Evolutionary conservation across 1,284 basidiomycete species (phyloP), one percentile per base, ranked within the genome.

Genomic region (Ganoderma lucidum): DNA sequence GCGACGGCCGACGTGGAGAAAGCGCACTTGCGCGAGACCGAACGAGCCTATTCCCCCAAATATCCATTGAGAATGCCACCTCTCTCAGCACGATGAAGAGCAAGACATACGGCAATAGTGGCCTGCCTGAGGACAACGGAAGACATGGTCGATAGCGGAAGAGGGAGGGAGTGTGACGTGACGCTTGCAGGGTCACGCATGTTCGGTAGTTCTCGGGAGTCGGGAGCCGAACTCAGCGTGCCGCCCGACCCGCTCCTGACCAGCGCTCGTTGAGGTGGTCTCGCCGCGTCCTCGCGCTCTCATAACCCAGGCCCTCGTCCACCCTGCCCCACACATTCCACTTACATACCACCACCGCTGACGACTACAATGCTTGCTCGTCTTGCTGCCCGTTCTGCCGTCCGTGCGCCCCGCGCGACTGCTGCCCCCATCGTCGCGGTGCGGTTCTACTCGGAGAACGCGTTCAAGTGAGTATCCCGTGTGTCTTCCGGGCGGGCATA

Each of bases 1-100:
- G 87, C 80, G 72, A 85, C 85, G 53, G 87, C 83, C 65, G 91
- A 90, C 67, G 89, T 88, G 67, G 91, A 87, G 82, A 93, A 90
- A 53, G 86, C 78, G 76, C 87, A 86, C 69, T 81, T 76, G 72
- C 84, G 83, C 74, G 78, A 75, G 42, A 71, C 73, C 37, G 77
- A 63, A 71, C 85, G 85, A 63, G 80, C 83, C 78, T 85, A 66
- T 80, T 70, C 80, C 81, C 68, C 79, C 79, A 82, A 14, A 6
- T n/a, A 39, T 6, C 1, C 2, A 83, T 69, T 63, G 15, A 63
- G 56, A 53, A 56, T 10, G 9, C 8, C 28, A 32, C 35, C 17
- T 12, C 1, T 8, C 23, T 10, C 32, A 14, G 60, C 42, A 37
- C 14, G 6, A 28, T 14, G 6, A 28, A 12, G 32, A 32, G 48